Percentiles rank a stretch among this genome's conserved stretches.
These are phyloP conservation scores for Xylariaceae sp. DNA, from an alignment of 2,329 filamentous ascomycete genomes.

Conservation along the genomic window DNA sequence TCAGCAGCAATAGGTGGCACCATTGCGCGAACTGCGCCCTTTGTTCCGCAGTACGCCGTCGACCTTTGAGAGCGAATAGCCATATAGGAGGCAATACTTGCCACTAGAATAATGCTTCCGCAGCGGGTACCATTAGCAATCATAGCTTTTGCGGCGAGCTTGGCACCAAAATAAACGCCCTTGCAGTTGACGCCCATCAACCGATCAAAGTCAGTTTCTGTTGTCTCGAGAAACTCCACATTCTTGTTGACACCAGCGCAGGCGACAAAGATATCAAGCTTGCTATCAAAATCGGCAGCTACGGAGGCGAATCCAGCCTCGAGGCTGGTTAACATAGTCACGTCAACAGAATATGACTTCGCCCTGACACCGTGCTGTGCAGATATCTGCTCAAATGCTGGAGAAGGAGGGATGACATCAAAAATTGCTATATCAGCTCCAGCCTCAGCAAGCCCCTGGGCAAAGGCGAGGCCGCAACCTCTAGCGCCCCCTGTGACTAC, in stretches of 20 bases:
- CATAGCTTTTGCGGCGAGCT: constrained; percentile 57
- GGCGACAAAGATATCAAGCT: constrained; percentile 30
- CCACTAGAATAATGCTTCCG: constrained; percentile 59
- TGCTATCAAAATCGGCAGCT: constrained; percentile 20
- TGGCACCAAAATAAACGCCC: constrained; percentile 53
- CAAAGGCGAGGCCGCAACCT: constrained; percentile 54
- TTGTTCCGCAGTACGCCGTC: constrained; percentile 54
- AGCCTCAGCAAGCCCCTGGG: constrained; percentile 51
- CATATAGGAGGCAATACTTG: constrained; percentile 59
- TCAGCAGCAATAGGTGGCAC: constrained; percentile 54
- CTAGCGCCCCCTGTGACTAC: constrained; percentile 54
- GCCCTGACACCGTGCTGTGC: constrained; percentile 50
- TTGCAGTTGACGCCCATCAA: constrained; percentile 51
- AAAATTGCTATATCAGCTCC: constrained; percentile 55
- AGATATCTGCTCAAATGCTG: constrained; percentile 47
- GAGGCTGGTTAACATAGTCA: constrained; percentile 41
- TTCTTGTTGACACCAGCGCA: constrained; percentile 54
- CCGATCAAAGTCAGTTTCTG: constrained; percentile 48
- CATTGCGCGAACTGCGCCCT: constrained; percentile 55
- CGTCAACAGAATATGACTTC: constrained; percentile 49
- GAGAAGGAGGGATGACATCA: constrained; percentile 49
- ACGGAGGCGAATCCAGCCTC: constrained; percentile 39
- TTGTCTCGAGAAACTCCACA: constrained; percentile 51
- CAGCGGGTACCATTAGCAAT: constrained; percentile 55
- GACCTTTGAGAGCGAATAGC: constrained; percentile 55